Base-by-base conservation (phyloP, 2,329 filamentous ascomycete genomes). In the Aciculosporium take region DNA sequence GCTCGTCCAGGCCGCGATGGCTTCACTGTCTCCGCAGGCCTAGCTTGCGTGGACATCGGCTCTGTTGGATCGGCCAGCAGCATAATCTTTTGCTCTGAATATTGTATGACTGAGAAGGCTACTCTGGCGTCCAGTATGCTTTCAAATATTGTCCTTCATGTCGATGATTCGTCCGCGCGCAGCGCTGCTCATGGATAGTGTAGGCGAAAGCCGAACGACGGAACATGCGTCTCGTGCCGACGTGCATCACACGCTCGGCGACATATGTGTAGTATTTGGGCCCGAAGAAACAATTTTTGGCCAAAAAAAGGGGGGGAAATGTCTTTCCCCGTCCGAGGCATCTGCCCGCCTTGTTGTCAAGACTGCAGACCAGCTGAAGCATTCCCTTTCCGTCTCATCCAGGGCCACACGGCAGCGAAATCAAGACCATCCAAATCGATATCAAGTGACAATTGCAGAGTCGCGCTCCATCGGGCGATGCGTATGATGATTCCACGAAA, bases 341-440 rank as follows among this genome's bases (percentile, higher is more conserved):
- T 8, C 15, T 12, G 15, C 21, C 10, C 12, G 25, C 32, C 3
- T 23, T 17, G n/a, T 5, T 18, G 15, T 30, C 12, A 9, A 13
- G 12, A 12, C 18, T 7, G 23, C 31, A 31, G 20, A 20, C 7
- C 20, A 6, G 12, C 18, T 24, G 31, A 9, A 15, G 13, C 9
- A 13, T 35, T 32, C 25, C 13, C 17, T 13, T 17, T 10, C 8
- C 17, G 31, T 29, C 15, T 17, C 18, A 20, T n/a, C 17, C 12
- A 23, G 13, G 13, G 39, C 15, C 21, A 21, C 12, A 27, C 15
- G 7, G 15, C 1, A 7, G 25, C 21, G 27, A 27, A 34, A 10
- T 40, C 37, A 44, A 40, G 42, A 33, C 37, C n/a, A 12, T 17
- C 21, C 10, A 13, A 13, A 12, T 21, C 32, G 37, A 44, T 44